Conservation (phyloP, 2,329 filamentous ascomycete species). For the Dothistroma pini region DNA sequence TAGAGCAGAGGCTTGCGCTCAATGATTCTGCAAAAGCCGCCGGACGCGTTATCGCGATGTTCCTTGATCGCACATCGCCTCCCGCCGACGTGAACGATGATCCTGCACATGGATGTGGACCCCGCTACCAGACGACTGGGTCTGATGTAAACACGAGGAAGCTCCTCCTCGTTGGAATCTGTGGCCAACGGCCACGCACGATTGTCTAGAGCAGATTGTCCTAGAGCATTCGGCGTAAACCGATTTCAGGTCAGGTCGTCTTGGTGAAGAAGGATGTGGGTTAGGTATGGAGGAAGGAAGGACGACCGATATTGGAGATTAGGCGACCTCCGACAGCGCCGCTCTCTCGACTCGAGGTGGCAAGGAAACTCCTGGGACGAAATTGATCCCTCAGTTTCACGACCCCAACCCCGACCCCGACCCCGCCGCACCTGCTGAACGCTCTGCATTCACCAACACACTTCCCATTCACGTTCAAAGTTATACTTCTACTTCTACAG, state of each 20-base stretch:
- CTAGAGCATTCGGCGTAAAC: neutral
- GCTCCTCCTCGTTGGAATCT: neutral
- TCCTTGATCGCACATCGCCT: neutral
- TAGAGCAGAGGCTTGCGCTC: neutral
- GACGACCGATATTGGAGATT: neutral
- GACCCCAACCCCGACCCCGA: no score
- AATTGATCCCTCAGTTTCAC: neutral
- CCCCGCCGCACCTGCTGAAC: neutral
- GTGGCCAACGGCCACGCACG: neutral
- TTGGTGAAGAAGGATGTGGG: neutral
- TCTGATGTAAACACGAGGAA: neutral
- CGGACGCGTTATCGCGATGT: neutral
- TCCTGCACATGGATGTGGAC: neutral
- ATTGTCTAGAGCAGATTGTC: neutral
- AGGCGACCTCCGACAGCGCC: neutral
- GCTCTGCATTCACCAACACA: neutral
- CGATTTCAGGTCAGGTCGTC: neutral
- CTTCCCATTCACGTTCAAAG: neutral
- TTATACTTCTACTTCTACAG: neutral
- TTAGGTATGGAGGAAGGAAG: neutral
- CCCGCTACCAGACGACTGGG: neutral
- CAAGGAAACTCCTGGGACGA: neutral
- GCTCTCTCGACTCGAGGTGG: neutral
- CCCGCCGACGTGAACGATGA: neutral
- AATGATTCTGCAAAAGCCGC: neutral